A percentile compares a stretch with the other conserved stretches of the same genome.
phyloP scores from a whole-genome alignment of 192 early-diverging fungal genomes.

The Coemansia sp. region DNA sequence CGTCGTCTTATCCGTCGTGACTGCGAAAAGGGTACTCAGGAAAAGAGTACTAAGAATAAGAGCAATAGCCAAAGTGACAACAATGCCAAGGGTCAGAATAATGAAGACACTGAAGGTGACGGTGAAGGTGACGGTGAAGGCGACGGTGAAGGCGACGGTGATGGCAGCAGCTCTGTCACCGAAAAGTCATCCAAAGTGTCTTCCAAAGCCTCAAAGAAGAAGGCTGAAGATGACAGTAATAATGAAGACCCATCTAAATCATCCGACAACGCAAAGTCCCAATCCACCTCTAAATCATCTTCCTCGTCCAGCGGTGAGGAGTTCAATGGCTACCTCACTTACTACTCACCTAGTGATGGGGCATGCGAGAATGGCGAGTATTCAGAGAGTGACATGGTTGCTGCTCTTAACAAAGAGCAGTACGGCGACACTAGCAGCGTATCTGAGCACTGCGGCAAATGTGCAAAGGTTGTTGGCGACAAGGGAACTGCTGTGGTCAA shows the following conservation, averaged over 20 bases:
- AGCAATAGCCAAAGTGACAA: neutral
- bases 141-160: too few species aligned
- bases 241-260: neutral
- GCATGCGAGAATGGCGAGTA: constrained; percentile 25
- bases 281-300: neutral
- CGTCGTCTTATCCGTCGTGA: constrained; percentile 9
- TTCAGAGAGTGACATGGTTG: constrained; percentile 26
- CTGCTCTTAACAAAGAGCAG: constrained; percentile 52
- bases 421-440: constrained; percentile 48
- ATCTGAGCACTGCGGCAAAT: constrained; percentile 48
- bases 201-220: neutral
- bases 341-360: constrained; percentile 28
- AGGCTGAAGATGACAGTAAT: neutral
- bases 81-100: neutral
- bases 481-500: constrained; percentile 54
- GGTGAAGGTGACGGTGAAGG: too few species aligned
- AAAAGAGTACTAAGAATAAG: neutral
- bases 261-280: neutral
- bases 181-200: too few species aligned
- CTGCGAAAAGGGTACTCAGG: constrained; percentile 6
- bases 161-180: too few species aligned
- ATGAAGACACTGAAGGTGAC: neutral
- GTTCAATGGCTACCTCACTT: constrained; percentile 25
- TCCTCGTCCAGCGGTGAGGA: neutral
- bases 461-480: constrained; percentile 51